phyloP scores from a whole-genome alignment of 768 basidiomycete species.

The Hirschioporus abietinus region DNA sequence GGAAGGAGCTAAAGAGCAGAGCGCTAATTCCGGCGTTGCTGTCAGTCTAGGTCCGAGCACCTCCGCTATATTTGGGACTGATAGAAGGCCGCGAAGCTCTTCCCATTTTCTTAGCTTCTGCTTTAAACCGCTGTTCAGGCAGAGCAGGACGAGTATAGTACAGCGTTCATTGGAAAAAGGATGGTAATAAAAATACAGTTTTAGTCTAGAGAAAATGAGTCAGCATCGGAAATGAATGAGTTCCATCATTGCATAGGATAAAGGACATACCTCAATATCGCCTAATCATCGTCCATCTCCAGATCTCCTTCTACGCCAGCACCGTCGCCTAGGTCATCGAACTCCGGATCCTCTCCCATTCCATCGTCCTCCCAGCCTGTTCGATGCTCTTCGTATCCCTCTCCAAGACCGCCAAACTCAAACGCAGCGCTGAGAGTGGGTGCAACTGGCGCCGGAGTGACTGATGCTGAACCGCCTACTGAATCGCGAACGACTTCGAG shows the following conservation, averaged over 20 bases:
- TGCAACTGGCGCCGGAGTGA: conserved; percentile 3
- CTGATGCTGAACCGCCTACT: conserved; percentile 19
- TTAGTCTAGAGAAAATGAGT: background rate
- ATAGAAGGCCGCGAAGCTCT: background rate
- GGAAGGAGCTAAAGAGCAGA: background rate
- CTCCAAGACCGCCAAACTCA: conserved; percentile 16
- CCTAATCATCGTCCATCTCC: conserved; percentile 56
- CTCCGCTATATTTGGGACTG: background rate
- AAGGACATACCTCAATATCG: too few relatives aligned
- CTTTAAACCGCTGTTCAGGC: background rate
- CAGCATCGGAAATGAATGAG: background rate
- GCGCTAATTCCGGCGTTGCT: background rate
- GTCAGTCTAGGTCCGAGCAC: background rate
- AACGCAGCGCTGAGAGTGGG: background rate
- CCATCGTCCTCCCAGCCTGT: conserved; percentile 28
- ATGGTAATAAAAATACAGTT: background rate
- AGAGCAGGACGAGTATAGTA: background rate
- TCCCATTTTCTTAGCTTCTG: background rate
- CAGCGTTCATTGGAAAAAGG: background rate
- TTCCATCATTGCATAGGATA: too few relatives aligned
- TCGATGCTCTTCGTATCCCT: conserved; percentile 25
- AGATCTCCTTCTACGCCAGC: conserved; percentile 65
- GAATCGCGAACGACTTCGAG: conserved; percentile 50
- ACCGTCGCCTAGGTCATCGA: conserved; percentile 64
- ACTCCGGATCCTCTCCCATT: conserved; percentile 46